Evolutionary conservation across 2,329 filamentous ascomycete species (phyloP), one percentile per base, ranked within the genome.

Genomic region (Ophiostoma perfectum): DNA sequence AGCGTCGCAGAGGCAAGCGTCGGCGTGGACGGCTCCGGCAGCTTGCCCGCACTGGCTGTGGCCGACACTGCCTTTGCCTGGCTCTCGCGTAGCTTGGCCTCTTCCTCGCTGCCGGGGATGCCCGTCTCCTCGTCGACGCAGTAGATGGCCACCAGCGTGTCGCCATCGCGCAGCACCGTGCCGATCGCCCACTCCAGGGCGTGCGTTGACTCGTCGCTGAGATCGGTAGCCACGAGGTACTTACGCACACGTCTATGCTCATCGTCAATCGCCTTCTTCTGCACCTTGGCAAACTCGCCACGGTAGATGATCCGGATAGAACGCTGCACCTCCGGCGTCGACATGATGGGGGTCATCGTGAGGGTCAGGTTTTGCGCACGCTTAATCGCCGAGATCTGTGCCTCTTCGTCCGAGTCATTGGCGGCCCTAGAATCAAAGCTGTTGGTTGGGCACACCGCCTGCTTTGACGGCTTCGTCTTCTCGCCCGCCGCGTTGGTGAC

Each of bases 121-220:
- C 85, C 87, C 8, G 84, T 84, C 73, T 98, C 94, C 76, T 98
- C 94, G 73, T 97, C 93, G 38, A 96, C 89, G 69, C 93, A 96
- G 79, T 96, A 97, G 63, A 98, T 92, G 2, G 92, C 93, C 71
- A 97, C 88, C 47, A 99, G 83, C 0, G 94, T 98, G 76, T 99
- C 95, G 7, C 95, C 95, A 73, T 98, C 93, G 65, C 95, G 87
- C 42, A 99, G 82, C 5, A 98, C 93, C 0, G 94, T 98, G 7
- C 95, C 95, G 68, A 99, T 93, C 0, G 94, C 95, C 95, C 95
- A 99, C 77, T 99, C 95, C 44, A 99, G 83, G 1, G 95, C 95
- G 77, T 98, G 96, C 6, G 92, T 91, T 4, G 94, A 93, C 79
- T 99, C 95, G 49, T 95, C 91, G 73, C 93, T 97, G 3, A 98